Conservation (phyloP, 768 basidiomycete species). For the Suillus bovinus region DNA sequence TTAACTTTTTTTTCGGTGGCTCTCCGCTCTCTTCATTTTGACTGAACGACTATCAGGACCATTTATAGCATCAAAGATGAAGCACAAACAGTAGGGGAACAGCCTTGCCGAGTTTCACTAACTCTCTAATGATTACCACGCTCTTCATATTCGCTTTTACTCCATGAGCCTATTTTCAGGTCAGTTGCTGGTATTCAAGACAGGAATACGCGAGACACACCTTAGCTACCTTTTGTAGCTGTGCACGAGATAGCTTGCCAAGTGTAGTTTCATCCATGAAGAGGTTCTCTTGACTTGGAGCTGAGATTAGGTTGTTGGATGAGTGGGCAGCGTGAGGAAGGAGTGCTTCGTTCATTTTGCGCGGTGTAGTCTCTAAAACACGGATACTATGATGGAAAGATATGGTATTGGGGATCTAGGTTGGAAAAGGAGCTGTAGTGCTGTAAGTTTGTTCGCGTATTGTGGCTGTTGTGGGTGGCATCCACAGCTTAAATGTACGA, state of each 20-base stretch:
- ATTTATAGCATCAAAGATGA: slow-evolving; percentile 14
- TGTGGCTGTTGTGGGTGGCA: background rate
- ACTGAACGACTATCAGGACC: slow-evolving; percentile 13
- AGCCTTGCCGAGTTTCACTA: slow-evolving; percentile 12
- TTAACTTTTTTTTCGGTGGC: slow-evolving; percentile 16
- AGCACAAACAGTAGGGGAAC: background rate
- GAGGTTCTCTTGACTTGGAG: background rate
- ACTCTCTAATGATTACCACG: slow-evolving; percentile 22
- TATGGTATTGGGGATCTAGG: background rate
- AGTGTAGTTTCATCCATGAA: slow-evolving; percentile 19
- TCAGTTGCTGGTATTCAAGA: background rate
- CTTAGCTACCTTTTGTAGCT: slow-evolving; percentile 30
- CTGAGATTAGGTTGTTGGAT: background rate
- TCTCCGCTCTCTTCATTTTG: slow-evolving; percentile 15
- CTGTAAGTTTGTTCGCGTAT: background rate
- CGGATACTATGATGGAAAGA: background rate
- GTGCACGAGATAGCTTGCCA: slow-evolving; percentile 23
- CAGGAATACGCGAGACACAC: slow-evolving; percentile 12
- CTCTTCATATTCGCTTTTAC: slow-evolving; percentile 29
- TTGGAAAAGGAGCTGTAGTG: background rate
- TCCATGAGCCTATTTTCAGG: slow-evolving; percentile 16
- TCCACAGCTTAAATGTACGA: background rate
- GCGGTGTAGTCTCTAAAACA: background rate
- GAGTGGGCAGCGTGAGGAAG: background rate
- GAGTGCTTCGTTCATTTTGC: background rate